A percentile compares a stretch with the other conserved stretches of the same genome.
Conservation (phyloP, 768 basidiomycete genomes). For the Gymnopilus junonius region DNA sequence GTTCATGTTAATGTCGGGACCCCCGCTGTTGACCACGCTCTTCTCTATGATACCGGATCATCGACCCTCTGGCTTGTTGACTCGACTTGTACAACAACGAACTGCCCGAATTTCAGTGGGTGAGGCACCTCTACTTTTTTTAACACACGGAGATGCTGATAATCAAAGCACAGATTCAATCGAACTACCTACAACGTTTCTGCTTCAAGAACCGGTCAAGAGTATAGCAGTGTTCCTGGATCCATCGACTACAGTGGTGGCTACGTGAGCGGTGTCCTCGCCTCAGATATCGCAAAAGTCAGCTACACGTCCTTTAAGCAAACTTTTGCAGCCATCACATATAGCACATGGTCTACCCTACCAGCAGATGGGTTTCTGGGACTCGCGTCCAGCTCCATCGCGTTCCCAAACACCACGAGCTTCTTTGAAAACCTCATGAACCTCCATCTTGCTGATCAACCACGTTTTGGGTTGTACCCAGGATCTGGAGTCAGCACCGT, state of each 20-base stretch:
- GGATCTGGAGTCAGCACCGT: background rate
- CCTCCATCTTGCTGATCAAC: background rate
- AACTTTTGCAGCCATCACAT: background rate
- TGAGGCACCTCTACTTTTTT: background rate
- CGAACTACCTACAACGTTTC: background rate
- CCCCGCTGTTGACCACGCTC: background rate
- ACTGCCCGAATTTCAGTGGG: constrained; percentile 3
- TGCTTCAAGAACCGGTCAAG: background rate
- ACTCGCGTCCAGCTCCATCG: constrained; percentile 3
- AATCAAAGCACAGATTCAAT: background rate
- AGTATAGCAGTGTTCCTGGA: background rate
- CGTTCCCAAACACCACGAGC: constrained; percentile 3
- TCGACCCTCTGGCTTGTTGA: background rate
- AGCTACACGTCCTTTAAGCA: background rate
- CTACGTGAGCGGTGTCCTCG: background rate
- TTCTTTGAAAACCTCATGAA: constrained; percentile 3
- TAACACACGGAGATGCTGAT: background rate
- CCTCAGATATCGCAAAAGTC: background rate
- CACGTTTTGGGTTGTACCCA: background rate
- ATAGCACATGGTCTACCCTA: background rate
- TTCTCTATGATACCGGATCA: background rate
- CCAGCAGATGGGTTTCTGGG: background rate
- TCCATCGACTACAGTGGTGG: constrained; percentile 2
- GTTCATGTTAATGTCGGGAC: background rate
- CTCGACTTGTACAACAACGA: background rate